Percentiles rank a stretch among this genome's conserved stretches.
Evolutionary conservation across 2,329 filamentous ascomycete species (phyloP).

Genomic region (Aotearoamyces nothofagi): DNA sequence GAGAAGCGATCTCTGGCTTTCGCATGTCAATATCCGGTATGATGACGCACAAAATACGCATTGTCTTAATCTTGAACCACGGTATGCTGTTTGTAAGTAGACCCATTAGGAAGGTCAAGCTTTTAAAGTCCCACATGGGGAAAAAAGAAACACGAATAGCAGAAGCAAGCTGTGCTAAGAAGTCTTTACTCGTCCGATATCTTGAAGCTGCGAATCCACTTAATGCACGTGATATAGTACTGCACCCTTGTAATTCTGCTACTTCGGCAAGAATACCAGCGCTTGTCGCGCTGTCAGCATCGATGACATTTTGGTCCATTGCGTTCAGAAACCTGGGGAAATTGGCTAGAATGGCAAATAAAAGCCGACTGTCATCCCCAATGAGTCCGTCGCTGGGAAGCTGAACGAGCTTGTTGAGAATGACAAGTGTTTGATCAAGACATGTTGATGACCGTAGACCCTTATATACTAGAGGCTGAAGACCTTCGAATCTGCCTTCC

Average conservation of each 20-base stretch:
- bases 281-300: conserved; percentile 40
- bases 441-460: conserved; percentile 78
- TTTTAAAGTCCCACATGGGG: conserved; percentile 67
- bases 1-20: conserved; percentile 73
- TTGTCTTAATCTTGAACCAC: conserved; percentile 87
- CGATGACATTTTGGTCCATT: conserved; percentile 49
- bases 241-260: conserved; percentile 56
- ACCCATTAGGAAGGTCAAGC: conserved; percentile 81
- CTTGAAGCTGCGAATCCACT: conserved; percentile 52
- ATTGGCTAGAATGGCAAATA: conserved; percentile 85
- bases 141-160: conserved; percentile 69
- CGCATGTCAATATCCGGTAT: conserved; percentile 90
- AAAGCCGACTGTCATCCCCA: conserved; percentile 66
- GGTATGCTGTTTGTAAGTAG: conserved; percentile 75
- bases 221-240: conserved; percentile 52
- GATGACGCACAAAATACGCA: conserved; percentile 74
- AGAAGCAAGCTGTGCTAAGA: conserved; percentile 57
- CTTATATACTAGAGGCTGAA: conserved; percentile 80
- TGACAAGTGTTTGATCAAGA: conserved; percentile 60
- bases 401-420: conserved; percentile 63
- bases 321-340: conserved; percentile 71
- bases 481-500: conserved; percentile 77
- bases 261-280: conserved; percentile 57
- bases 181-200: conserved; percentile 57
- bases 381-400: conserved; percentile 69